phyloP scores from a whole-genome alignment of 192 early-diverging fungal species.

The Coemansia sp. region DNA sequence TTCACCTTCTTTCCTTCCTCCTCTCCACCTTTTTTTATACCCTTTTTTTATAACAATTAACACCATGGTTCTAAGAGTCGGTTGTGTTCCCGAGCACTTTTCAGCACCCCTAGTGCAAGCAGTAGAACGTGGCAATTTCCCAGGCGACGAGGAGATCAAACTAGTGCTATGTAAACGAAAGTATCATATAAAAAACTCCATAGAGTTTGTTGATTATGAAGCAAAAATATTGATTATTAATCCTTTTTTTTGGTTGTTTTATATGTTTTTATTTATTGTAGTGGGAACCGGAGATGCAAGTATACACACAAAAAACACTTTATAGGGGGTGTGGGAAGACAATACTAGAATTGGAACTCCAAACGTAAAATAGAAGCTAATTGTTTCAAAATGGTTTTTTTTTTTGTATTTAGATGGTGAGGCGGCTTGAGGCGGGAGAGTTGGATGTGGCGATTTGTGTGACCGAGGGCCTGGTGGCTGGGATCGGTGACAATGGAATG shows the following conservation, averaged over 20 bases:
- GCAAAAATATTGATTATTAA: too few relatives aligned
- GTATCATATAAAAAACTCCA: constrained; percentile 11
- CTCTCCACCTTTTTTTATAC: too few relatives aligned
- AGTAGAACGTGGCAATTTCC: constrained; percentile 56
- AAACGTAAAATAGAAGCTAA: too few relatives aligned
- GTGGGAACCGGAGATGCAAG: constrained; percentile 59
- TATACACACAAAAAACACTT: neutral
- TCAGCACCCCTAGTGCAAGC: constrained; percentile 69
- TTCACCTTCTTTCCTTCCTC: too few relatives aligned
- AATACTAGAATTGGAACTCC: too few relatives aligned
- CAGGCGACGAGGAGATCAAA: constrained; percentile 53
- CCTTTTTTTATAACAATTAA: neutral
- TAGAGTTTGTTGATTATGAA: neutral
- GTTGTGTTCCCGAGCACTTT: constrained; percentile 69
- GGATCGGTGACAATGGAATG: constrained; percentile 60
- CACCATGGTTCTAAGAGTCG: constrained; percentile 31
- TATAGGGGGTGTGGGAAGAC: too few relatives aligned
- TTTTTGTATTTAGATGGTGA: constrained; percentile 58
- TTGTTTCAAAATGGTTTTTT: constrained; percentile 3
- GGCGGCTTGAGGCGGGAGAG: constrained; percentile 64
- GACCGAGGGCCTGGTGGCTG: constrained; percentile 72
- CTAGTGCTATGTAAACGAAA: constrained; percentile 55
- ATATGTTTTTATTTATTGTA: too few relatives aligned
- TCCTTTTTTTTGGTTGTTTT: too few relatives aligned
- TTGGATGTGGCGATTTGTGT: constrained; percentile 84